Conservation (phyloP, 768 basidiomycete species). For the Chiua virens region DNA sequence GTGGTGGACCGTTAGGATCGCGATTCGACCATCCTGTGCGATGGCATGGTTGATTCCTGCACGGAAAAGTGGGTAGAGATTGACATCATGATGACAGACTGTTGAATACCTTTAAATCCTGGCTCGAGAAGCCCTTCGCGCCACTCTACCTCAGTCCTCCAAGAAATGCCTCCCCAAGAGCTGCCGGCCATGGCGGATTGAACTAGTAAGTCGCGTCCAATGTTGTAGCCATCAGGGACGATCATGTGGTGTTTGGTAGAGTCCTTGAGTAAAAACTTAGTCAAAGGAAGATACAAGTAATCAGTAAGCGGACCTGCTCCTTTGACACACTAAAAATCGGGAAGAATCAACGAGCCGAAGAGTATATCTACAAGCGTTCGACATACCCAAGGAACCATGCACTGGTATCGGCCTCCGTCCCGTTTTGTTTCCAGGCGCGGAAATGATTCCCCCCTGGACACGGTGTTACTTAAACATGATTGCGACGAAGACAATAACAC, state of each 20-base stretch:
- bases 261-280: conserved; percentile 34
- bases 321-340: conserved; percentile 58
- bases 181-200: conserved; percentile 59
- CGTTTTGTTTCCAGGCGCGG: conserved; percentile 88
- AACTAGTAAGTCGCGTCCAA: conserved; percentile 79
- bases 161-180: conserved; percentile 63
- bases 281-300: neutral
- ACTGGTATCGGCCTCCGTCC: conserved; percentile 63
- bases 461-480: conserved; percentile 2
- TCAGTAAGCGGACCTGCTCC: conserved; percentile 48
- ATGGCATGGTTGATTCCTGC: conserved; percentile 82
- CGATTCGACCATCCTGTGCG: conserved; percentile 75
- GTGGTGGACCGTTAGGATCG: conserved; percentile 69
- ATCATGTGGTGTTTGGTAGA: conserved; percentile 71
- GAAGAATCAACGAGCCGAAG: neutral
- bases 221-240: conserved; percentile 75
- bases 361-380: neutral
- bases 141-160: conserved; percentile 80
- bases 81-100: neutral
- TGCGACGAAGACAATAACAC: neutral
- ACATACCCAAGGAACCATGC: conserved; percentile 86
- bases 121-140: conserved; percentile 64
- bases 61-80: neutral
- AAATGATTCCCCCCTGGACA: conserved; percentile 80
- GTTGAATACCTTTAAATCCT: conserved; percentile 61